Base-by-base conservation (phyloP, 192 early-diverging fungal genomes). In the Podila verticillata region DNA sequence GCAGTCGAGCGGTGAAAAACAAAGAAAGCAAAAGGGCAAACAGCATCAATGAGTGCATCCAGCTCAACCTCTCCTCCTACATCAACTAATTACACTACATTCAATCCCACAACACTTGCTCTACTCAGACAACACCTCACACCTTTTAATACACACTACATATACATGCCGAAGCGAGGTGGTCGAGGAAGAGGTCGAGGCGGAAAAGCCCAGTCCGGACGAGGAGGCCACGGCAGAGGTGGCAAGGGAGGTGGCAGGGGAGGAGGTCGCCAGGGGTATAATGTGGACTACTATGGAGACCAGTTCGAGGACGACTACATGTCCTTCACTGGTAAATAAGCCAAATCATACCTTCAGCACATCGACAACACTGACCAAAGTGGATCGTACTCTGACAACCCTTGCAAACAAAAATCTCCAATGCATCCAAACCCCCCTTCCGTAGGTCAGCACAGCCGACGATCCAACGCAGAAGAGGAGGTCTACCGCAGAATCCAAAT, bases 251-350 rank as follows among this genome's bases (percentile, higher is more conserved):
- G 47, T n/a, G 28, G 28, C 3, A 62, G 32, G 34, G 28, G 30
- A 44, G 32, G 32, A 34, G 29, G 30, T n/a, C 34, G 32, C 24
- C 30, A n/a, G n/a, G 58, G 59, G 7, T 61, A 74, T 19, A 65
- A 29, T 44, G 26, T 51, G 30, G 74, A 69, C 57, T 57, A 47
- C 47, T 64, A 68, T 29, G 61, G 65, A 13, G 73, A 75, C 54
- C 48, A 57, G 15, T 34, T 32, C 54, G 58, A 75, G n/a, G 74
- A 70, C 39, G 74, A 75, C 74, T 69, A 29, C 35, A 48, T 69
- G 35, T 65, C 67, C 12, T 20, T 65, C 57, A 32, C 57, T 59
- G 74, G 74, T 20, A 63, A 66, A 65, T 28, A 60, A 68, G 15
- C 24, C 12, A 10, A 48, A 19, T 28, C 9, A 19, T 22, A 5